Base-by-base conservation (phyloP, 2,329 filamentous ascomycete genomes). In the Coniochaeta sp. region DNA sequence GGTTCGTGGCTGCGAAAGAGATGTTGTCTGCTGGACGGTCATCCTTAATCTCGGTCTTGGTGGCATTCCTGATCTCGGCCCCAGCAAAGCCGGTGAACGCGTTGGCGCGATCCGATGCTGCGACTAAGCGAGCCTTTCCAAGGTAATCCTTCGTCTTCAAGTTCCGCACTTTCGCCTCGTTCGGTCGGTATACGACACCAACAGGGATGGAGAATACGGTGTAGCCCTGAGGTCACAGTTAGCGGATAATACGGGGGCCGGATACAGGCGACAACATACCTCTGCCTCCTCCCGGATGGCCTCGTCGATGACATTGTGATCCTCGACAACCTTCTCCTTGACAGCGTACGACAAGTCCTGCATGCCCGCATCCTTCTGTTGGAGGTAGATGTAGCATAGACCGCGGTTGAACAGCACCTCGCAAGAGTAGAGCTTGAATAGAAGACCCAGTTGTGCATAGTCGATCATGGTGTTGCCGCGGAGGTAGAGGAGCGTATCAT, bases 141-240 rank as follows among this genome's bases (percentile, higher is more conserved):
- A 99, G 83, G 63, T 99, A 99, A 65, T 99, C 91, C 67, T 97
- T 97, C 20, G 91, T 89, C 75, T 96, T 96, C 62, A 99, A 76
- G 64, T 99, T 99, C 71, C 95, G 95, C 59, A 99, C 94, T 71
- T 99, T 99, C 57, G 94, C 91, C 63, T 95, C 91, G 65, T 96
- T 97, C 20, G 94, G 94, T 53, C 94, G 80, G 70, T 97, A 99
- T 14, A 99, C 82, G 28, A 96, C 89, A 22, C 94, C 94, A 12
- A 97, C 91, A 0, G 94, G 94, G 50, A 97, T 97, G 0, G 91
- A 97, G 72, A 99, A 99, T 38, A 99, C 94, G 0, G 94, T 97
- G 65, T 99, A 99, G 46, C 92, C 94, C 88, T 95, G 55, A 3
- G 51, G 30, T 3, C 12, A 14, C 45, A 6, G 45, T 48, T 20